Evolutionary conservation across 352 stramenopile species (phyloP).

Genomic region (Phytophthora pistaciae): DNA sequence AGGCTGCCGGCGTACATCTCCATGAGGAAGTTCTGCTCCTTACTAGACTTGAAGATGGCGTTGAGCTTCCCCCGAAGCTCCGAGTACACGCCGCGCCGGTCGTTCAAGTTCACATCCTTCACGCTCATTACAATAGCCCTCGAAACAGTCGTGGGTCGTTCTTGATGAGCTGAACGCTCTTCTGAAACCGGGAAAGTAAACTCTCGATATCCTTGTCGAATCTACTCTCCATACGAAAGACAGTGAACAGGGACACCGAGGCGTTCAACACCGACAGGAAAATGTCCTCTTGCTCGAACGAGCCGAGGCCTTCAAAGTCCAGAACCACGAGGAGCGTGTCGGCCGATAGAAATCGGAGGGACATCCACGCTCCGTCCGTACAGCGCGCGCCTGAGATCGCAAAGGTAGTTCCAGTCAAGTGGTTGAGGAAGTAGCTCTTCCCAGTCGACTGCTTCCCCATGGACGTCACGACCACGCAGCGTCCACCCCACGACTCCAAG

Average conservation of each 20-base stretch:
- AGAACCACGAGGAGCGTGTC: conserved; percentile 69
- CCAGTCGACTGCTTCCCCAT: conserved; percentile 71
- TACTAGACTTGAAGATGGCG: conserved; percentile 41
- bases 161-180: conserved; percentile 67
- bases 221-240: conserved; percentile 80
- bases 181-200: conserved; percentile 73
- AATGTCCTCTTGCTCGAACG: conserved; percentile 77
- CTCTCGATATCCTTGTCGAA: conserved; percentile 82
- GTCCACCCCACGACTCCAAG: background rate
- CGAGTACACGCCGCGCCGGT: conserved; percentile 45
- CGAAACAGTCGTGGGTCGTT: conserved; percentile 60
- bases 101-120: conserved; percentile 79
- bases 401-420: conserved; percentile 64
- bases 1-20: conserved; percentile 59
- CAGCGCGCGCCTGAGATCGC: conserved; percentile 50
- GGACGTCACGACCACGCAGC: background rate
- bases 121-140: conserved; percentile 68
- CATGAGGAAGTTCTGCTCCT: conserved; percentile 56
- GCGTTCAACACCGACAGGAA: conserved; percentile 82
- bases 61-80: conserved; percentile 56
- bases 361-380: conserved; percentile 54
- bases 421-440: conserved; percentile 75
- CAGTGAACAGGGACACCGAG: conserved; percentile 68
- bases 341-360: conserved; percentile 30
- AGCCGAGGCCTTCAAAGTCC: conserved; percentile 81